Conservation (phyloP, 1,139 yeast species). For the Lodderomyces beijingensis region DNA sequence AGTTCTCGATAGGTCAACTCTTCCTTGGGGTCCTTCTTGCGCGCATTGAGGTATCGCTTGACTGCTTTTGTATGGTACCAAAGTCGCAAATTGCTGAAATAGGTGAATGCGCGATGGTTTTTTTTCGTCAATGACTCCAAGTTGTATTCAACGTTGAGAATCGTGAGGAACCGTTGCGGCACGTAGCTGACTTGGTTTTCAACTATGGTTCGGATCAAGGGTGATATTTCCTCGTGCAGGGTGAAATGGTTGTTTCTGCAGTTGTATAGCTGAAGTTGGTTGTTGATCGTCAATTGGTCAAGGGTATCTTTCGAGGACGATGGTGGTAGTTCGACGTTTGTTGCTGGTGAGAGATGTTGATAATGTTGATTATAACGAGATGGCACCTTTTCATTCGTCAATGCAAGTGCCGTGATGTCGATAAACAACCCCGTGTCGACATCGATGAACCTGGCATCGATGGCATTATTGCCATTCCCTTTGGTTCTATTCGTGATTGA, state of each 20-base stretch:
- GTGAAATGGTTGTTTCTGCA: constrained; percentile 44
- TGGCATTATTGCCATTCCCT: constrained; percentile 52
- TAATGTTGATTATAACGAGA: constrained; percentile 17
- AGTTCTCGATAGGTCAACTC: constrained; percentile 17
- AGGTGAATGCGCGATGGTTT: constrained; percentile 24
- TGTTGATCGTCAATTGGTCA: constrained; percentile 17
- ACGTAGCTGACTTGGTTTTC: constrained; percentile 34
- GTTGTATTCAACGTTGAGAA: constrained; percentile 16
- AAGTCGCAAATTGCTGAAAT: constrained; percentile 27
- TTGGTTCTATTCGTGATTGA: constrained; percentile 29
- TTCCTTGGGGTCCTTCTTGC: constrained; percentile 11
- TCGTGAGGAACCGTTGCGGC: constrained; percentile 25
- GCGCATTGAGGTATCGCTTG: neutral
- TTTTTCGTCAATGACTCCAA: constrained; percentile 21
- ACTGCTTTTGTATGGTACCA: constrained; percentile 29
- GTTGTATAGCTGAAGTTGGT: constrained; percentile 32
- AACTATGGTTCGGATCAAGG: constrained; percentile 25
- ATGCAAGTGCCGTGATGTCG: constrained; percentile 58
- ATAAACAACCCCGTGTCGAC: constrained; percentile 71
- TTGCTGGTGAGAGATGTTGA: constrained; percentile 12
- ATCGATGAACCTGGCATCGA: constrained; percentile 82
- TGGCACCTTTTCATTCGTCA: constrained; percentile 34
- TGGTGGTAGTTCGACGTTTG: constrained; percentile 8
- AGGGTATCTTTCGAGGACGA: constrained; percentile 9
- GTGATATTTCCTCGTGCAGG: constrained; percentile 27